Percentiles rank a stretch among this genome's conserved stretches.
Evolutionary conservation across 129 eudicot species (phyloP).

Genomic region (Lactuca saligna): DNA sequence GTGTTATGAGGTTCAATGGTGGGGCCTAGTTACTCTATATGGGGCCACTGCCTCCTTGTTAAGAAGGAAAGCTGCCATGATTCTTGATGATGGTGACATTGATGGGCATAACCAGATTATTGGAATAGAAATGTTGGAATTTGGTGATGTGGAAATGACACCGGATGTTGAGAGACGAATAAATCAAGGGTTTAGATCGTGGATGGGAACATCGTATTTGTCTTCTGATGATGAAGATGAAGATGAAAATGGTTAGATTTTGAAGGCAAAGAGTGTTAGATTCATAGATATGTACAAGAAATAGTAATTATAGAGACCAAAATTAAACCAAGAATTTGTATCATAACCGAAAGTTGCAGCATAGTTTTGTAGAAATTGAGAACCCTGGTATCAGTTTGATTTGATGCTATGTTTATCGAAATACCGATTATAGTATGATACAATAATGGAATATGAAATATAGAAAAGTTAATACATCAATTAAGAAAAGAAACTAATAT

Average conservation of each 20-base stretch:
- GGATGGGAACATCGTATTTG: constrained; percentile 92
- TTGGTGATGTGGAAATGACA: constrained; percentile 57
- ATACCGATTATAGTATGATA: no score
- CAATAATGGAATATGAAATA: no score
- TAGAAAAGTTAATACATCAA: no score
- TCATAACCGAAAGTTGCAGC: not conserved
- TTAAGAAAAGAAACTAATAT: no score
- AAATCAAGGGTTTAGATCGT: constrained; percentile 79
- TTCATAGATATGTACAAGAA: not conserved
- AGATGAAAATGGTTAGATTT: constrained; percentile 56
- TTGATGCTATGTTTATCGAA: no score
- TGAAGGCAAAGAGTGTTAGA: constrained; percentile 50
- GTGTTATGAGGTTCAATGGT: constrained; percentile 73
- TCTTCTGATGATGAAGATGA: constrained; percentile 90
- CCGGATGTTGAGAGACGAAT: constrained; percentile 91
- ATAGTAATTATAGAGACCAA: not conserved
- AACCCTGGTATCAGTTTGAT: no score
- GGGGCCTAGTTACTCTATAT: constrained; percentile 68
- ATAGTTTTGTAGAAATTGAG: not conserved
- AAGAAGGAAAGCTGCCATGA: constrained; percentile 57
- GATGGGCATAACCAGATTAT: constrained; percentile 45
- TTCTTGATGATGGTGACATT: constrained; percentile 52
- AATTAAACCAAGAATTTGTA: not conserved
- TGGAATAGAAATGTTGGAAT: constrained; percentile 85
- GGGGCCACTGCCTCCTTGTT: constrained; percentile 58